Conservation (phyloP, 805 yeast genomes). For the Wickerhamiella allomyrinae region DNA sequence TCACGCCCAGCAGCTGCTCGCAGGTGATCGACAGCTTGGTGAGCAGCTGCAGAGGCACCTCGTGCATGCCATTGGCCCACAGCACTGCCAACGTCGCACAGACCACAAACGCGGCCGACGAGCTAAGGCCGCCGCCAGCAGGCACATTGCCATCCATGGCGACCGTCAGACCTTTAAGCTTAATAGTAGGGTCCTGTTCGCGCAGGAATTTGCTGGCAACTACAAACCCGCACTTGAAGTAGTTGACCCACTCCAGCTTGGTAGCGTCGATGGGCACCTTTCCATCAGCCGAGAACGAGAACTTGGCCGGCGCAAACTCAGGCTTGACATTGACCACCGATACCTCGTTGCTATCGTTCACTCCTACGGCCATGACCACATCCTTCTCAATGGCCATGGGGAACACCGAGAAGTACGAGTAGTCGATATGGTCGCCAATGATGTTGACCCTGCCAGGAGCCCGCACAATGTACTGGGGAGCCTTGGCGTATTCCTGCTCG, state of each 20-base stretch:
- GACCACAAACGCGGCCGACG: conserved; percentile 60
- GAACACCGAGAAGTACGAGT: conserved; percentile 48
- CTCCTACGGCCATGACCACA: conserved; percentile 35
- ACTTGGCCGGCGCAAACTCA: conserved; percentile 14
- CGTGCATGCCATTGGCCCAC: conserved; percentile 34
- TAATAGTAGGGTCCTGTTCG: conserved; percentile 23
- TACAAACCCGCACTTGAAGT: conserved; percentile 48
- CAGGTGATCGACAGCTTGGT: conserved; percentile 48
- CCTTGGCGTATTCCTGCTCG: neutral
- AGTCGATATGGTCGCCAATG: conserved; percentile 66
- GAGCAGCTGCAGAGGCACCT: conserved; percentile 36
- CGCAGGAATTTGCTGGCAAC: conserved; percentile 41
- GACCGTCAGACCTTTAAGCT: conserved; percentile 33
- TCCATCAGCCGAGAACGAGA: conserved; percentile 10
- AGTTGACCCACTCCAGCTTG: conserved; percentile 48
- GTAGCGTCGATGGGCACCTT: conserved; percentile 35
- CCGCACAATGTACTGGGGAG: conserved; percentile 34
- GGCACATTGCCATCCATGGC: conserved; percentile 54
- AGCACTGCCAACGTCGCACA: conserved; percentile 46
- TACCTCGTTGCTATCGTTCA: conserved; percentile 19
- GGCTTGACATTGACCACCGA: conserved; percentile 26
- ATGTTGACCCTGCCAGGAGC: conserved; percentile 68
- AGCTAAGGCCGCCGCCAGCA: conserved; percentile 56
- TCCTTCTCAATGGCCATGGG: conserved; percentile 63
- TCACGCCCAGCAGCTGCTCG: conserved; percentile 60